These are phyloP conservation scores for Leccinum ponderosum DNA, from an alignment of 1,284 basidiomycete species.

Conservation along the genomic window DNA sequence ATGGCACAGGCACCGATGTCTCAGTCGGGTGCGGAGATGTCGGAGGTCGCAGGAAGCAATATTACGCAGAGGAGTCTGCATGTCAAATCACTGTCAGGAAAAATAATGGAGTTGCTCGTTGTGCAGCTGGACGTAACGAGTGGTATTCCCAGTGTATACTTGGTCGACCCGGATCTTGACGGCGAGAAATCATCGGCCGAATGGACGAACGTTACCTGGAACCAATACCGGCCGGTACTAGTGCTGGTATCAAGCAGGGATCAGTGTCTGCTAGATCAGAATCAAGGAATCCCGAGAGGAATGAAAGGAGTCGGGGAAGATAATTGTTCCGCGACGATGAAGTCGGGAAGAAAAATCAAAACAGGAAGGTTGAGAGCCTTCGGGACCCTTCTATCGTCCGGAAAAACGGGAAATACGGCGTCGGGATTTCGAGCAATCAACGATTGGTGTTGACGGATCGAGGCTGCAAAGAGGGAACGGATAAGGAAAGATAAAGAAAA, in stretches of 20 bases:
- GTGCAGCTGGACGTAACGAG: background rate
- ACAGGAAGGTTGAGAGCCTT: slow-evolving; percentile 1
- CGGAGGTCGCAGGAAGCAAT: slow-evolving; percentile 7
- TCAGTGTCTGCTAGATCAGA: background rate
- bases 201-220: slow-evolving; percentile 9
- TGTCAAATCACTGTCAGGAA: slow-evolving; percentile 12
- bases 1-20: slow-evolving; percentile 11
- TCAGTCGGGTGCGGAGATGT: slow-evolving; percentile 7
- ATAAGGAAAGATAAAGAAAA: background rate
- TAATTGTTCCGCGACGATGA: background rate
- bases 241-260: background rate
- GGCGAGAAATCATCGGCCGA: background rate
- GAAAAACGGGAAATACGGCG: background rate
- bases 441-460: background rate
- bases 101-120: background rate
- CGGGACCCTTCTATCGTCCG: background rate
- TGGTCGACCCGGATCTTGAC: background rate
- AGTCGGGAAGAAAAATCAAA: slow-evolving; percentile 1
- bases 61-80: background rate
- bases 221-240: background rate
- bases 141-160: background rate
- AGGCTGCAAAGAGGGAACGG: slow-evolving; percentile 10
- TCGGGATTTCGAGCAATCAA: background rate
- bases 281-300: background rate
- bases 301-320: slow-evolving; percentile 3